Evolutionary conservation across 768 basidiomycete species (phyloP).

Genomic region (Multifurca ochricompacta): DNA sequence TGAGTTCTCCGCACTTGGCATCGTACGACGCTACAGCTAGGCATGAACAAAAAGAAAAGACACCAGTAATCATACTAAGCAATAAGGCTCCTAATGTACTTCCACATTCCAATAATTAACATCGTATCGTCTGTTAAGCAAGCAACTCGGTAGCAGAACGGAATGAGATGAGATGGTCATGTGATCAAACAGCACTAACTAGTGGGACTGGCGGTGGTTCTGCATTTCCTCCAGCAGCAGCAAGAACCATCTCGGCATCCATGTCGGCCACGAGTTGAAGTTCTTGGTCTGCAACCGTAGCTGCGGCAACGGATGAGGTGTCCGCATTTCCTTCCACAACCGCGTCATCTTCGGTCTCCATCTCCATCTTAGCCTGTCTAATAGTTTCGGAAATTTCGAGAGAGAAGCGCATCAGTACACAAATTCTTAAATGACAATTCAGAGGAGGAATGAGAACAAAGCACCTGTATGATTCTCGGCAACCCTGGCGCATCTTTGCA

Average conservation of each 20-base stretch:
- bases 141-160: too few species aligned
- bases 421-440: not conserved
- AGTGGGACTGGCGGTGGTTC: too few species aligned
- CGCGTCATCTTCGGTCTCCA: constrained; percentile 16
- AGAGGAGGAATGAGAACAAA: not conserved
- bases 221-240: not conserved
- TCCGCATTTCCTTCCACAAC: not conserved
- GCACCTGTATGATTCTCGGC: constrained; percentile 55
- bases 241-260: not conserved
- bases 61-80: too few species aligned
- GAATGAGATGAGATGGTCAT: too few species aligned
- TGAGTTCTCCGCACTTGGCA: too few species aligned
- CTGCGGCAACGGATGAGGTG: not conserved
- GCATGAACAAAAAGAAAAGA: too few species aligned
- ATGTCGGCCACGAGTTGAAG: not conserved
- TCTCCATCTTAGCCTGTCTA: constrained; percentile 17
- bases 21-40: too few species aligned
- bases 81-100: too few species aligned
- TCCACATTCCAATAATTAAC: too few species aligned
- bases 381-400: too few species aligned
- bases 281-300: not conserved
- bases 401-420: not conserved
- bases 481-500: constrained; percentile 40
- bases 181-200: too few species aligned
- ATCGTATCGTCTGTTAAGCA: too few species aligned